Percentiles rank a stretch among this genome's conserved stretches.
phyloP scores from a whole-genome alignment of 73 alveolate genomes.

The Breviolum minutum region DNA sequence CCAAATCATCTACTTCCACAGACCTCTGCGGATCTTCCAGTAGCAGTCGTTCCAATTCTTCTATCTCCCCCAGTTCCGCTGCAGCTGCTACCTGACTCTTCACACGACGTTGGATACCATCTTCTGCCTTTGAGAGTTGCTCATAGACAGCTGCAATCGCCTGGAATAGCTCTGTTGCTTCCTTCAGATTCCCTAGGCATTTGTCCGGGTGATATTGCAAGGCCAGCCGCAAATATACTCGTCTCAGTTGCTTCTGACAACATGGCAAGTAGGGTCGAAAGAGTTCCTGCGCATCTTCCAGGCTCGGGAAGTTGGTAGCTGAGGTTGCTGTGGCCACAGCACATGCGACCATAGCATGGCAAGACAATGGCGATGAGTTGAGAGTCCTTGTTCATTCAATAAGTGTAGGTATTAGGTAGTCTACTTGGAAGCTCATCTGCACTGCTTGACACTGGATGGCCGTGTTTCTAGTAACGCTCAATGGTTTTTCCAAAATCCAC shows the following conservation, averaged over 20 bases:
- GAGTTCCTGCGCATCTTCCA: conserved; percentile 54
- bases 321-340: not conserved
- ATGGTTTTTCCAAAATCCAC: no score
- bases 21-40: conserved; percentile 48
- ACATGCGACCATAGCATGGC: not conserved
- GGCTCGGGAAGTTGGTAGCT: conserved; percentile 1
- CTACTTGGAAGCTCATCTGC: no score
- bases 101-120: not conserved
- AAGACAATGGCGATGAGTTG: not conserved
- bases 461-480: no score
- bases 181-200: conserved; percentile 32
- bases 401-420: no score
- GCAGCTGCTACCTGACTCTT: conserved; percentile 88
- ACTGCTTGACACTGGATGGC: no score
- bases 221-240: conserved; percentile 84
- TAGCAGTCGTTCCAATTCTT: conserved; percentile 65
- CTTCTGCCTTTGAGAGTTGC: conserved; percentile 14
- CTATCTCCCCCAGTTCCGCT: conserved; percentile 78
- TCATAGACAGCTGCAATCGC: conserved; percentile 91
- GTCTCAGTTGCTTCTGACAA: conserved; percentile 45
- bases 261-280: conserved; percentile 57
- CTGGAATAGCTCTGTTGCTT: conserved; percentile 73
- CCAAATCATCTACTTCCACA: conserved; percentile 65
- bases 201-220: conserved; percentile 91
- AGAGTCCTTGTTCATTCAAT: not conserved